Evolutionary conservation across 768 basidiomycete species (phyloP), one percentile per base, ranked within the genome.

Genomic region (Chiua virens): DNA sequence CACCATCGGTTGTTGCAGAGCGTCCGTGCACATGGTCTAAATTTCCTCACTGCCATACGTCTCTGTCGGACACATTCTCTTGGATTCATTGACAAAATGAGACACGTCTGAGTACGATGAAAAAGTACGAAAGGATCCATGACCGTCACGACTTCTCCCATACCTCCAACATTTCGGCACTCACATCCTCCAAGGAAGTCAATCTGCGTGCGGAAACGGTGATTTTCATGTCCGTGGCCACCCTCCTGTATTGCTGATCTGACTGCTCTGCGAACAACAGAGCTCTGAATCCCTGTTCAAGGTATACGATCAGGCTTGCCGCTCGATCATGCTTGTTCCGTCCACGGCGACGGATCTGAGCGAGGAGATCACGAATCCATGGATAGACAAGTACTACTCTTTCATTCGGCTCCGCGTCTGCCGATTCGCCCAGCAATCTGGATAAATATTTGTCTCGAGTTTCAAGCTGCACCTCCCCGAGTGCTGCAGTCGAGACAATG

Each of bases 181-280:
- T 20, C 5, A 55, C 13, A 41, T 28, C 54, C 25, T 48, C 10
- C 42, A 47, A 20, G 3, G 51, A 53, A n/a, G 30, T 23, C 42
- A 55, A 20, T 4, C n/a, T 8, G 20, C 13, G 5, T 13, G 23
- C 20, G 2, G 37, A 27, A 42, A 55, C 37, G 2, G 11, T 1
- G 27, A 53, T 53, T 17, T 47, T 40, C 14, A 3, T 14, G 13
- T 40, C 51, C 11, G 54, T n/a, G 34, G 47, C 52, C 20, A 56
- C 32, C 40, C 55, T 60, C 20, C 59, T 71, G 68, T 57, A 37
- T 20, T 25, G 23, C 5, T 27, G 43, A 25, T 15, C 10, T n/a
- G n/a, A n/a, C n/a, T n/a, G 50, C 18, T 57, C 44, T 21, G 25
- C 42, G 7, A 58, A 52, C 30, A 51, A 22, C 3, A 58, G 38